These are phyloP conservation scores for Dactylonectria estremocensis DNA, from an alignment of 2,329 filamentous ascomycete genomes.

Conservation along the genomic window DNA sequence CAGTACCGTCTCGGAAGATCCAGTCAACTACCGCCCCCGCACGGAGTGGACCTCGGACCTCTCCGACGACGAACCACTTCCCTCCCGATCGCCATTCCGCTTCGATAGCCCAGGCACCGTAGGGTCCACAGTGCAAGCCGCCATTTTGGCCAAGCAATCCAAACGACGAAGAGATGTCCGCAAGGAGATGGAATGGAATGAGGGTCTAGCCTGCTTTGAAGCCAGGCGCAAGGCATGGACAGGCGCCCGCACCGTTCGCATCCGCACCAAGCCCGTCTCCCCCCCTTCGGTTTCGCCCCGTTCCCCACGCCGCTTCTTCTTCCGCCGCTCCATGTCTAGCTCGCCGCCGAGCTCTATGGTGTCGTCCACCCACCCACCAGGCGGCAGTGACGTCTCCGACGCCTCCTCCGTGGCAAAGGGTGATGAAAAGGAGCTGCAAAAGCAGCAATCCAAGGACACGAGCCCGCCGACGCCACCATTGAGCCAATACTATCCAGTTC, in stretches of 20 bases:
- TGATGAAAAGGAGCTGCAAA: slow-evolving; percentile 51
- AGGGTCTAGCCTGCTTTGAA: slow-evolving; percentile 85
- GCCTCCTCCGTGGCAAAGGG: slow-evolving; percentile 60
- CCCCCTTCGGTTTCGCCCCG: slow-evolving; percentile 61
- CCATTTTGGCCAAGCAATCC: slow-evolving; percentile 65
- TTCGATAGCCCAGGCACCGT: slow-evolving; percentile 67
- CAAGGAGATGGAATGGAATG: slow-evolving; percentile 83
- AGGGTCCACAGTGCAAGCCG: slow-evolving; percentile 58
- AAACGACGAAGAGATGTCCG: slow-evolving; percentile 71
- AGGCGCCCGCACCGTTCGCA: slow-evolving; percentile 75
- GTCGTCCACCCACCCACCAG: slow-evolving; percentile 39
- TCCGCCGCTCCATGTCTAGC: slow-evolving; percentile 62
- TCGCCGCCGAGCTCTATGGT: slow-evolving; percentile 54
- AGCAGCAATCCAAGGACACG: slow-evolving; percentile 53
- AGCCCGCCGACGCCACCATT: slow-evolving; percentile 47
- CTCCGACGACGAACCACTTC: slow-evolving; percentile 61
- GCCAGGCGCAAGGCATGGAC: slow-evolving; percentile 89
- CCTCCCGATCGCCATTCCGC: slow-evolving; percentile 63
- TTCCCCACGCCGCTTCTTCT: slow-evolving; percentile 66
- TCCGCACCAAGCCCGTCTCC: slow-evolving; percentile 63
- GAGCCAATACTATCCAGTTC: slow-evolving; percentile 63
- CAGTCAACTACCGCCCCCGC: slow-evolving; percentile 64
- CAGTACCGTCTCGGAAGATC: slow-evolving; percentile 71
- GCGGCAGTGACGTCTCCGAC: slow-evolving; percentile 55
- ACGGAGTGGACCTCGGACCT: slow-evolving; percentile 72